phyloP scores from a whole-genome alignment of 441 rosid genomes.

The Erodium moschatum region DNA sequence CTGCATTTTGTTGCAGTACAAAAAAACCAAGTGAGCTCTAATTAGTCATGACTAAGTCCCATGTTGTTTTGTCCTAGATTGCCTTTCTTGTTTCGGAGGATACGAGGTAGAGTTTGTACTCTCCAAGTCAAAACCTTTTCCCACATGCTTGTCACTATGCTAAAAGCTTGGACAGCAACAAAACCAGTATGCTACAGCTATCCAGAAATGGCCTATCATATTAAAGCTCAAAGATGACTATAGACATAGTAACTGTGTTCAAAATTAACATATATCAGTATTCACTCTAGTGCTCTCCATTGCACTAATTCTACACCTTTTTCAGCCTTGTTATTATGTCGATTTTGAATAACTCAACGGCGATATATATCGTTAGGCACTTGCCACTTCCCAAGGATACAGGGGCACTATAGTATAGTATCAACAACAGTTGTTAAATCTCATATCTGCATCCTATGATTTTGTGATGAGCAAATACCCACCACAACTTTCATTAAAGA shows the following conservation, averaged over 20 bases:
- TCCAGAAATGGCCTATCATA: not conserved
- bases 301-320: not conserved
- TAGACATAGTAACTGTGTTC: not conserved
- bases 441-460: not conserved
- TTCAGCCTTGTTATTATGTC: not conserved
- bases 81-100: not conserved
- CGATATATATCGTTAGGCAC: not conserved
- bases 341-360: not conserved
- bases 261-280: too few species aligned
- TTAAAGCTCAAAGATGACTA: not conserved
- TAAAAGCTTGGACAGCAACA: not conserved
- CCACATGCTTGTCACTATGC: constrained; percentile 1
- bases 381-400: not conserved
- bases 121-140: not conserved
- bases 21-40: not conserved
- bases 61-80: not conserved
- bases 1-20: not conserved
- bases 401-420: not conserved
- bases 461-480: too few species aligned
- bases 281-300: not conserved
- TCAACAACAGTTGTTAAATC: not conserved
- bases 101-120: not conserved
- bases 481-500: not conserved
- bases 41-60: constrained; percentile 2
- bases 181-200: not conserved